These are phyloP conservation scores for Sporothrix schenckii DNA, from an alignment of 2,329 filamentous ascomycete species.

Conservation along the genomic window DNA sequence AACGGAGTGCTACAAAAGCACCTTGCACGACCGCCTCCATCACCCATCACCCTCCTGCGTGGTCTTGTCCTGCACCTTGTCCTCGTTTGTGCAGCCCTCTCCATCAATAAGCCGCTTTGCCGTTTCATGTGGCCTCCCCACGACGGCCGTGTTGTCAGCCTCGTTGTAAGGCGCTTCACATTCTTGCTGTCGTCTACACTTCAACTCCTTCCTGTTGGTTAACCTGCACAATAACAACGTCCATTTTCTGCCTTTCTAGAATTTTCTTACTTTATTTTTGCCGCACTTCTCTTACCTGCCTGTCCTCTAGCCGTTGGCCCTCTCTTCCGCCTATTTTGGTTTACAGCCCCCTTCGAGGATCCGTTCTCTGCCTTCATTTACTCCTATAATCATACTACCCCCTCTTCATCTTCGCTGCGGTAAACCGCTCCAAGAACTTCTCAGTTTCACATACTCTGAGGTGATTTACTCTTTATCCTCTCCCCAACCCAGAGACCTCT, in stretches of 20 bases:
- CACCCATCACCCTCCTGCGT: background rate
- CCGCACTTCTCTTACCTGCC: background rate
- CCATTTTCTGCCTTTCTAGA: background rate
- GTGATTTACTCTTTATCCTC: background rate
- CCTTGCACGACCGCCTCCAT: slow-evolving; percentile 6
- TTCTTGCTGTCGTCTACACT: background rate
- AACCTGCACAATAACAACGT: background rate
- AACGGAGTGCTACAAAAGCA: slow-evolving; percentile 1
- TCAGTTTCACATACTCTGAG: slow-evolving; percentile 20
- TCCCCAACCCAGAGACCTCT: background rate
- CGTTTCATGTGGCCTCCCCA: background rate
- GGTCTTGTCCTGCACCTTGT: slow-evolving; percentile 2
- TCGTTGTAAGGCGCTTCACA: slow-evolving; percentile 11
- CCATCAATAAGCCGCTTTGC: background rate
- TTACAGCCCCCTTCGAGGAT: slow-evolving; percentile 11
- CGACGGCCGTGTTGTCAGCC: slow-evolving; percentile 9
- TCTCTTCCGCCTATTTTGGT: slow-evolving; percentile 11
- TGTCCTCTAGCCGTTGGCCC: background rate
- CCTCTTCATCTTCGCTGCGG: background rate
- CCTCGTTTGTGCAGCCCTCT: slow-evolving; percentile 5
- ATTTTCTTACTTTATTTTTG: background rate
- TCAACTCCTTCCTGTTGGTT: background rate
- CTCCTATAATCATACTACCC: background rate
- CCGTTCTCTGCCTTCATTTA: slow-evolving; percentile 14
- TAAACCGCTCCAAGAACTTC: background rate